Percentiles rank a stretch among this genome's conserved stretches.
phyloP scores from a whole-genome alignment of 1,139 yeast genomes.

The Yamadazyma friedrichii region DNA sequence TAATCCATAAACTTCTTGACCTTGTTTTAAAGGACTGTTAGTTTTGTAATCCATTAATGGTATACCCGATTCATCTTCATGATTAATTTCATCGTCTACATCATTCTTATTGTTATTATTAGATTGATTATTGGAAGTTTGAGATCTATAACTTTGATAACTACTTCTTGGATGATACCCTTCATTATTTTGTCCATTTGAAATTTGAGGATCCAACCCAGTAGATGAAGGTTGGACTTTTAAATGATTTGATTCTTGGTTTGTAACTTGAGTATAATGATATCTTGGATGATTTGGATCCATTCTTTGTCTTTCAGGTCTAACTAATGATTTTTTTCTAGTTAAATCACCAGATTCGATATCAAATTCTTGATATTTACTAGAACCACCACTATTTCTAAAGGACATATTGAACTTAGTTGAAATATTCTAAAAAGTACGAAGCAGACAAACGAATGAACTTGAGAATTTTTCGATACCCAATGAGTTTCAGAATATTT shows the following conservation, averaged over 20 bases:
- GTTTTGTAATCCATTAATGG: conserved; percentile 41
- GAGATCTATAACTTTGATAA: conserved; percentile 13
- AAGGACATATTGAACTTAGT: conserved; percentile 12
- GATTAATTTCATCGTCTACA: background rate
- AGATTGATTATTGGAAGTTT: conserved; percentile 5
- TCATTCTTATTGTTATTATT: background rate
- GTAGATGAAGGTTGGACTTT: conserved; percentile 69
- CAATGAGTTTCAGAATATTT: too few relatives aligned
- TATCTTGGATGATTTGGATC: conserved; percentile 68
- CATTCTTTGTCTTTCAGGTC: conserved; percentile 76
- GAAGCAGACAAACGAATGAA: too few relatives aligned
- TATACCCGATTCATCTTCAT: conserved; percentile 39
- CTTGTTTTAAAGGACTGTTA: conserved; percentile 25
- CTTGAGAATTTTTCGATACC: too few relatives aligned
- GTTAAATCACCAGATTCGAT: conserved; percentile 48
- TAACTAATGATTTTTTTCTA: conserved; percentile 67
- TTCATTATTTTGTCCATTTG: conserved; percentile 7
- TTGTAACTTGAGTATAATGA: conserved; percentile 80
- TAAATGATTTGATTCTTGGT: conserved; percentile 63
- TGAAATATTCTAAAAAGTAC: too few relatives aligned
- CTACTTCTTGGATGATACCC: conserved; percentile 12
- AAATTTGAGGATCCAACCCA: conserved; percentile 61
- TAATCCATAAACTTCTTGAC: conserved; percentile 57
- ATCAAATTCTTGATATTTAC: conserved; percentile 43
- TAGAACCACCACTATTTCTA: conserved; percentile 16